Percentiles rank a stretch among this genome's conserved stretches.
Evolutionary conservation across 202 grass and related monocot genomes (phyloP).

Genomic region (Panicum hallii): DNA sequence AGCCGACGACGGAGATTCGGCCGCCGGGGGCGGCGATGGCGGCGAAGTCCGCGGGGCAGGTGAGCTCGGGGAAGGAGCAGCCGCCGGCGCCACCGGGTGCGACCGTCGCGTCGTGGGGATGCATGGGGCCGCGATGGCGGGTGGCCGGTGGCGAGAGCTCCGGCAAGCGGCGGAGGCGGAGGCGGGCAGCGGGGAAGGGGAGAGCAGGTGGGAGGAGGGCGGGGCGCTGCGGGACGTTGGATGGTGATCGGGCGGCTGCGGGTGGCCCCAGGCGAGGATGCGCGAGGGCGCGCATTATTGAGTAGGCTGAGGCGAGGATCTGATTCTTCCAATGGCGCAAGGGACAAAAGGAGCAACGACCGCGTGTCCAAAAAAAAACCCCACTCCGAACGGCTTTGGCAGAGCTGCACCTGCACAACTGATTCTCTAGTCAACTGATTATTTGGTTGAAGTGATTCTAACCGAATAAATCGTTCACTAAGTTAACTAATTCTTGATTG

Average conservation of each 20-base stretch:
- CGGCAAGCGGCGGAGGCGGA: slow-evolving; percentile 41
- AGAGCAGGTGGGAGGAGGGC: background rate
- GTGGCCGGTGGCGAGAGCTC: slow-evolving; percentile 16
- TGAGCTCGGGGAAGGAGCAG: slow-evolving; percentile 45
- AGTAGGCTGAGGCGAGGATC: background rate
- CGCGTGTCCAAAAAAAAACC: too few relatives aligned
- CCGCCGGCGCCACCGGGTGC: background rate
- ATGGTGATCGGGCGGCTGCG: slow-evolving; percentile 58
- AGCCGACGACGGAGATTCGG: slow-evolving; percentile 74
- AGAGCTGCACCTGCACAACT: too few relatives aligned
- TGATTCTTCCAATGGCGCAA: background rate
- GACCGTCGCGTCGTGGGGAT: background rate
- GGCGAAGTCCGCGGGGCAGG: slow-evolving; percentile 54
- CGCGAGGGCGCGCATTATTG: slow-evolving; percentile 33
- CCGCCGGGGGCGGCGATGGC: slow-evolving; percentile 53
- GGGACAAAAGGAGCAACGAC: too few relatives aligned
- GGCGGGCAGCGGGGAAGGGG: background rate
- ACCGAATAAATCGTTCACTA: too few relatives aligned
- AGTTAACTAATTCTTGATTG: too few relatives aligned
- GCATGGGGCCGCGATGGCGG: background rate
- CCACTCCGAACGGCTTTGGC: too few relatives aligned
- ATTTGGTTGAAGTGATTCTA: too few relatives aligned
- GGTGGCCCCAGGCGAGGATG: background rate
- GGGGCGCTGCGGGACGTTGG: slow-evolving; percentile 2
- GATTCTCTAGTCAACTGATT: too few relatives aligned